These are phyloP conservation scores for Euptelea pleiosperma DNA, from an alignment of 164 flowering plant species.

Conservation along the genomic window DNA sequence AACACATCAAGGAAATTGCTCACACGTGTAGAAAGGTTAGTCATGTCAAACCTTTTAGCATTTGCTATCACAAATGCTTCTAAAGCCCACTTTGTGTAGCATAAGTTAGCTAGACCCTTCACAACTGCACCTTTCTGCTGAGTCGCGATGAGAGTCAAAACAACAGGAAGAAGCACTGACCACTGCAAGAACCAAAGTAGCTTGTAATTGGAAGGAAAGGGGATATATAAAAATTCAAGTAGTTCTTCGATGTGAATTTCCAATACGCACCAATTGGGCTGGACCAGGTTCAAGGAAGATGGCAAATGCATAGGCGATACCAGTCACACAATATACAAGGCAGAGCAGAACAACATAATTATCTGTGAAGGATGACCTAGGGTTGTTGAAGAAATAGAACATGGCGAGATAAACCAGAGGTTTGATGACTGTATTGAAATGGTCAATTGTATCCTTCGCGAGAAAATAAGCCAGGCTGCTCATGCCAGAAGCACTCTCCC, in stretches of 20 bases:
- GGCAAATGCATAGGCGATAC: conserved; percentile 84
- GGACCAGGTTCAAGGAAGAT: conserved; percentile 72
- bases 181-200: conserved; percentile 52
- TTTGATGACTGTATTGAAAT: conserved; percentile 74
- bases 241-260: conserved; percentile 5
- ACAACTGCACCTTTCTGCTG: conserved; percentile 28
- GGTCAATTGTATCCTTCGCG: conserved; percentile 83
- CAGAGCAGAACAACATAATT: conserved; percentile 77
- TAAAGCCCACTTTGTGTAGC: conserved; percentile 89
- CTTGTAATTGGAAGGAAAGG: background rate
- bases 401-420: conserved; percentile 92
- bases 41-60: conserved; percentile 64
- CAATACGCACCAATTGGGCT: conserved; percentile 77
- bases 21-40: background rate
- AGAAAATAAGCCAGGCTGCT: conserved; percentile 88
- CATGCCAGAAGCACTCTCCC: conserved; percentile 90
- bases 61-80: conserved; percentile 91
- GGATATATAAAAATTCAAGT: background rate
- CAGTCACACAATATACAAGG: conserved; percentile 94
- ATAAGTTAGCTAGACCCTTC: conserved; percentile 42
- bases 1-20: background rate
- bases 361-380: conserved; percentile 73
- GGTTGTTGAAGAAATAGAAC: conserved; percentile 98
- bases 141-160: conserved; percentile 86
- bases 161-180: conserved; percentile 96